These are phyloP conservation scores for Fusarium sp. DNA, from an alignment of 2,329 filamentous ascomycete genomes.

Conservation along the genomic window DNA sequence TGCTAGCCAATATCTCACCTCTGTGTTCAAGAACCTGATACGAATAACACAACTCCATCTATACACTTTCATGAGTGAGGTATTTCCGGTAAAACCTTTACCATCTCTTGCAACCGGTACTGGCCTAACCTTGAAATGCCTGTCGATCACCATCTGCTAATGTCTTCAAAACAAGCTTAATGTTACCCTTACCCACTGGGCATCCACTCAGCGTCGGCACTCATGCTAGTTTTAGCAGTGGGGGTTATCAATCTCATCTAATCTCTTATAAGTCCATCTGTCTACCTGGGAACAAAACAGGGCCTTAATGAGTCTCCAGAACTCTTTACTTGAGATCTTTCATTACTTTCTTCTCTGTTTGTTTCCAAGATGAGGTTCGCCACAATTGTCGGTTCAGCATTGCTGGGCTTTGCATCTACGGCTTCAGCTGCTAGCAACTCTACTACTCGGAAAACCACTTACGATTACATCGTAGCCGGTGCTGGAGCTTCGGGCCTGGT, in stretches of 20 bases:
- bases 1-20: not conserved
- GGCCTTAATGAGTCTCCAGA: not conserved
- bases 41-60: not conserved
- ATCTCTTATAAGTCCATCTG: slow-evolving; percentile 26
- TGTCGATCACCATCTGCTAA: slow-evolving; percentile 28
- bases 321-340: not conserved
- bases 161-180: slow-evolving; percentile 28
- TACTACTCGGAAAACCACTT: slow-evolving; percentile 30
- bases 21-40: not conserved
- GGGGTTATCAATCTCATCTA: slow-evolving; percentile 47
- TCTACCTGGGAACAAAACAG: slow-evolving; percentile 5
- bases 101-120: not conserved
- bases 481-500: slow-evolving; percentile 45
- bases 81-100: slow-evolving; percentile 7
- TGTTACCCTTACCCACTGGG: slow-evolving; percentile 32
- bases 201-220: slow-evolving; percentile 30
- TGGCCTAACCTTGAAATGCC: not conserved
- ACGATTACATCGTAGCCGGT: slow-evolving; percentile 45
- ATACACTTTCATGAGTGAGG: not conserved
- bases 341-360: not conserved
- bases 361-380: slow-evolving; percentile 30
- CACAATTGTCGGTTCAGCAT: slow-evolving; percentile 17
- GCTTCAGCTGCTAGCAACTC: slow-evolving; percentile 16
- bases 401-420: slow-evolving; percentile 33
- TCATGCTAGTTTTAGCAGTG: slow-evolving; percentile 22